Evolutionary conservation across 169 alveolate genomes (phyloP).

Genomic region (Plasmodium vivax): DNA sequence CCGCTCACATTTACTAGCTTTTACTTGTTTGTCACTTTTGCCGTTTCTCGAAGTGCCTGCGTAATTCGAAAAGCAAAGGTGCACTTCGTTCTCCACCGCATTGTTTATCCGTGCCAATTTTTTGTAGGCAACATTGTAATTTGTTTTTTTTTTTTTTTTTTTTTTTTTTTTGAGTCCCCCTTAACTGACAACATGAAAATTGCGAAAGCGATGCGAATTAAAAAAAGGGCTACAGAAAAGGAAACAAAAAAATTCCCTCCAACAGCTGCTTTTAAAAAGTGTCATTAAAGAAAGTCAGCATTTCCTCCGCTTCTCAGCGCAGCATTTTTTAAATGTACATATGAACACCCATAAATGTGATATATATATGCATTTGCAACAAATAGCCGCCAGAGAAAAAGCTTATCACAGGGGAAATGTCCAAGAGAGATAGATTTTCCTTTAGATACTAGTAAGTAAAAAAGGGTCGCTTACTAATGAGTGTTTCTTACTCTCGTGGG

Average conservation of each 20-base stretch:
- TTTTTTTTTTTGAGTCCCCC: background rate
- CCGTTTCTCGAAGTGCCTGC: background rate
- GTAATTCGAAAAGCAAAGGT: background rate
- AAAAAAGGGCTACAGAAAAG: background rate
- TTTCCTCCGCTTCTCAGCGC: background rate
- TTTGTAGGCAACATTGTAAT: background rate
- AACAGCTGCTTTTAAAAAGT: background rate
- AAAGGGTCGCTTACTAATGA: background rate
- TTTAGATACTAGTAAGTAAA: slow-evolving; percentile 69
- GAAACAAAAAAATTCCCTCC: background rate
- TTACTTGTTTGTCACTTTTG: background rate
- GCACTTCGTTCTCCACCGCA: background rate
- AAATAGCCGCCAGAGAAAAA: background rate
- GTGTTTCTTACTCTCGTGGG: background rate
- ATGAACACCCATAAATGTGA: background rate
- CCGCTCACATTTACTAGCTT: background rate
- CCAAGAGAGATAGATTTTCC: slow-evolving; percentile 64
- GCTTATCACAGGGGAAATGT: slow-evolving; percentile 4
- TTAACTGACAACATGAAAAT: background rate
- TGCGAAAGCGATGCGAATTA: background rate
- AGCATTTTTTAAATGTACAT: background rate
- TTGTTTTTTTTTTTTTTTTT: background rate
- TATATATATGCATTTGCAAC: background rate
- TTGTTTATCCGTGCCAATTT: background rate
- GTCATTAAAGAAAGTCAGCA: background rate